Base-by-base conservation (phyloP, 2,329 filamentous ascomycete species). In the Diaporthe eres region DNA sequence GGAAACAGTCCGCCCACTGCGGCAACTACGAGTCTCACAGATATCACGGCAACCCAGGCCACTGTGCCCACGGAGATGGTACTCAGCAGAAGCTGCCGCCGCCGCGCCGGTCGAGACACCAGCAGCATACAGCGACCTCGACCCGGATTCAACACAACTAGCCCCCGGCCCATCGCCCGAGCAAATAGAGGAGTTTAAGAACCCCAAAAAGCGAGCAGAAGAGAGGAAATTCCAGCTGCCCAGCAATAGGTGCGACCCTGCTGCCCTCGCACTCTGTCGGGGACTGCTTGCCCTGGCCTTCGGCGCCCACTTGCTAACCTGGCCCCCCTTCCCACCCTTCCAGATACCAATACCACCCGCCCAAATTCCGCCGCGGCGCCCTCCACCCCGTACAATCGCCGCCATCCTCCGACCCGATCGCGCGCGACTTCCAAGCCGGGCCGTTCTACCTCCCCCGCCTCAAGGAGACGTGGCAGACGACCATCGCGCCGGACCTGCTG, bases 341-440 rank as follows among this genome's bases (percentile, higher is more conserved):
- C 15, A 98, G 96, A 89, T 99, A 98, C 87, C 94, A 98, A 85
- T 98, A 94, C 85, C 95, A 96, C 78, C 93, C 96, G 70, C 97
- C 97, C 78, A 97, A 96, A 87, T 99, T 96, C 90, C 93, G 98
- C 85, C 94, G 96, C 81, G 97, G 97, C 74, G 96, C 96, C 78
- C 89, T 98, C 34, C 96, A 98, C 83, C 97, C 97, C 70, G 92
- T 98, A 81, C 95, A 98, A 86, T 94, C 95, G 76, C 96, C 95
- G n/a, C 90, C 92, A 53, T 90, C 92, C 71, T 97, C 96, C 77
- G 94, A 98, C 81, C 96, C 96, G 0, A 90, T 93, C 39, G 98
- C 97, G 76, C 94, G 97, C 82, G 89, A 95, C 82, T 99, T 97
- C 84, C 89, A 94, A 37, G 96, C 97, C 0, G 97, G 97, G 0